Evolutionary conservation across 306 rosid genomes (phyloP), one percentile per base, ranked within the genome.

Genomic region (Crotalaria pallida): DNA sequence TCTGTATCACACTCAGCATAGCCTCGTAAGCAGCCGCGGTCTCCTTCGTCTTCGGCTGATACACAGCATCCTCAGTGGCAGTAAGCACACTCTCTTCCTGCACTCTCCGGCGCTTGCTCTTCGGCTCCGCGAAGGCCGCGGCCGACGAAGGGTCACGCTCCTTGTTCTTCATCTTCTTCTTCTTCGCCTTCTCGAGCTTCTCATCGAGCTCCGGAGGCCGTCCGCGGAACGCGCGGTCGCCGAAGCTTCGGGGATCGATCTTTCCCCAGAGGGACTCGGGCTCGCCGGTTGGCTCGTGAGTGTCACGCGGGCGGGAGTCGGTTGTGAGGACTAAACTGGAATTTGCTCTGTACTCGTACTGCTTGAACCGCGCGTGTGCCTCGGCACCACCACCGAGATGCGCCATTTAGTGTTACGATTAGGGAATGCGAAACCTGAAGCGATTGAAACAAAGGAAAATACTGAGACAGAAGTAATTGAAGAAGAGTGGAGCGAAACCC

Each of bases 1-100:
- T 71, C 79, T 91, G 97, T 49, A 94, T 94, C 12, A 94, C 92
- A 18, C 97, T 87, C 1, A 94, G 91, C 96, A 94, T 81, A 0
- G 95, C 99, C 81, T 94, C 99, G 1, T 94, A 94, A 0, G 97
- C 96, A 0, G 96, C 99, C 12, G n/a, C n/a, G n/a, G 99, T 94
- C 24, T 91, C 99, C 87, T 85, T 94, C 0, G 97, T 94, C 81
- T 91, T 94, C 0, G 97, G 97, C 80, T 87, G 93, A 67, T 94
- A 94, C 3, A 91, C 89, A 0, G 96, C 95, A 1, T 94, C 99
- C 58, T 90, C 98, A 0, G 92, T 78, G 31, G 94, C 36, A 29
- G 79, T 84, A 8, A 93, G 88, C 0, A 94, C 96, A 6, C 98
- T 94, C 70, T 88, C 90, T 27, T 87, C 94, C 57, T 80, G 95